Base-by-base conservation (phyloP, 805 yeast genomes). In the Myxozyma neotropica region DNA sequence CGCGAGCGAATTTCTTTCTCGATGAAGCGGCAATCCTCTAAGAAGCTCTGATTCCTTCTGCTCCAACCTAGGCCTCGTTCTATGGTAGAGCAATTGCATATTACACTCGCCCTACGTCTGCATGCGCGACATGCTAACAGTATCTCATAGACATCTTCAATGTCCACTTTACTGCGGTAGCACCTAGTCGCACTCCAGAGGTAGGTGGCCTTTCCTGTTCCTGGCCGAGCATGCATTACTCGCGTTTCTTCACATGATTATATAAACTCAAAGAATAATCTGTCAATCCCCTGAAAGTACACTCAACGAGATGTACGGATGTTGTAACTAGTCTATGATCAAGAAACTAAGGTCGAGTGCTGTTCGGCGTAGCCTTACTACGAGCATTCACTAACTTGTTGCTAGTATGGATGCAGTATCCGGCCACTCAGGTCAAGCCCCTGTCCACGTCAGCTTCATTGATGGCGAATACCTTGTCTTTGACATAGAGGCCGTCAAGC, bases 401-500 rank as follows among this genome's bases (percentile, higher is more conserved):
- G 3, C 35, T 10, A 42, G 50, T 23, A 26, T 43, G 36, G 35
- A 39, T 27, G 38, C 15, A 23, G 24, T 29, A 35, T 17, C 49
- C n/a, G 24, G 19, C 12, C 26, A 23, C 27, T 21, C 39, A 23
- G n/a, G 10, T n/a, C 27, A 31, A 7, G 3, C 38, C 2, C 49
- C 54, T 5, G 31, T 42, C 21, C 29, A 42, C 26, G 54, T 64
- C 27, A 55, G 61, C 56, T 52, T 36, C 40, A 24, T 63, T 19
- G 61, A 53, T 35, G 67, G 67, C 52, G 55, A 63, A 39, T 64
- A 42, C 31, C 51, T 66, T n/a, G 50, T 66, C 35, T 66, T 62
- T 24, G 66, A 61, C 50, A 23, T 63, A 38, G 64, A 50, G 5
- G 81, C 79, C 52, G 77, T 88, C 51, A 79, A 80, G 65, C 56